These are phyloP conservation scores for Flammula alnicola DNA, from an alignment of 1,284 basidiomycete genomes.

Conservation along the genomic window DNA sequence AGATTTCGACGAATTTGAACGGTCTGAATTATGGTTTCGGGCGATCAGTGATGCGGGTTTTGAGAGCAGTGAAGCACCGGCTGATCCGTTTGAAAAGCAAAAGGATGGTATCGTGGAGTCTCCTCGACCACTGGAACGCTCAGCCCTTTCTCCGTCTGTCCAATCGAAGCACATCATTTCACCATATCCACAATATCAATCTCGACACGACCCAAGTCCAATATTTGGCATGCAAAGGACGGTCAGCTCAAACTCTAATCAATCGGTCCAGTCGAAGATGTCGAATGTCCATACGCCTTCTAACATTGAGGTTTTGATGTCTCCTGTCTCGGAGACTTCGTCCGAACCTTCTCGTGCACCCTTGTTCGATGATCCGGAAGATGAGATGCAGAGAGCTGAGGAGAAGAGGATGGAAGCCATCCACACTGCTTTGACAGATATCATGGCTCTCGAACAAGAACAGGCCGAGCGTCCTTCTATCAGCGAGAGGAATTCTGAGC, in stretches of 20 bases:
- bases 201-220: slow-evolving; percentile 47
- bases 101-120: slow-evolving; percentile 26
- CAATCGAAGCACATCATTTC: slow-evolving; percentile 22
- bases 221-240: slow-evolving; percentile 38
- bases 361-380: slow-evolving; percentile 79
- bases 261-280: slow-evolving; percentile 35
- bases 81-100: slow-evolving; percentile 33
- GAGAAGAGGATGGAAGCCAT: slow-evolving; percentile 91
- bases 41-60: slow-evolving; percentile 78
- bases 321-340: slow-evolving; percentile 53
- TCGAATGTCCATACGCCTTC: slow-evolving; percentile 45
- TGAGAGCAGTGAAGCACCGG: slow-evolving; percentile 31
- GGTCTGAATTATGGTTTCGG: slow-evolving; percentile 90
- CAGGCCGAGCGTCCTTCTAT: slow-evolving; percentile 36
- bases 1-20: slow-evolving; percentile 88
- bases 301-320: slow-evolving; percentile 79
- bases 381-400: slow-evolving; percentile 63
- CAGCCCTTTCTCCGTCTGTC: slow-evolving; percentile 27
- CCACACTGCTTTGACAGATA: slow-evolving; percentile 91
- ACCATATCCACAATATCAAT: slow-evolving; percentile 16
- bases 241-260: slow-evolving; percentile 40
- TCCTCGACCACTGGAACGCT: slow-evolving; percentile 18
- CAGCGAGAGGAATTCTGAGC: slow-evolving; percentile 22
- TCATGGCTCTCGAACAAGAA: slow-evolving; percentile 83
- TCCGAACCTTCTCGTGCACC: slow-evolving; percentile 67